A percentile compares a stretch with the other conserved stretches of the same genome.
Evolutionary conservation across 208 protist species (phyloP).

Genomic region (Leishmania turanica): DNA sequence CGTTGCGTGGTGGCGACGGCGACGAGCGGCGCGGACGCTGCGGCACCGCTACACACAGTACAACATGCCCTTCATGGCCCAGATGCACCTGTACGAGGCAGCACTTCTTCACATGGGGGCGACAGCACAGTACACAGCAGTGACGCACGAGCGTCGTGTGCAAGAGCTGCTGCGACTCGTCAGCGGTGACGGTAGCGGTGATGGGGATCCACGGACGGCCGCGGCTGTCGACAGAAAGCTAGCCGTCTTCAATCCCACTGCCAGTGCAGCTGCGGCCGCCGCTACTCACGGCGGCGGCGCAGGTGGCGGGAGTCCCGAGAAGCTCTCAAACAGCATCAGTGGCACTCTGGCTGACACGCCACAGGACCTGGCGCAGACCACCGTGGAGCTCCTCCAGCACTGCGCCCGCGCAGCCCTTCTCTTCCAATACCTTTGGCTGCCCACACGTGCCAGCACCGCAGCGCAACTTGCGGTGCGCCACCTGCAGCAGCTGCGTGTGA

Average conservation of each 20-base stretch:
- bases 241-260: neutral
- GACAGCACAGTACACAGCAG: conserved; percentile 3
- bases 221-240: conserved; percentile 4
- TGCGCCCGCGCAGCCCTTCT: conserved; percentile 24
- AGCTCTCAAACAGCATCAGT: neutral
- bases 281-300: neutral
- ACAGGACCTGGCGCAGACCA: conserved; percentile 2
- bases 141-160: conserved; percentile 5
- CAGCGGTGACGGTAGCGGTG: neutral
- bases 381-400: conserved; percentile 25
- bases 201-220: neutral
- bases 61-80: conserved; percentile 56
- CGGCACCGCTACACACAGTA: conserved; percentile 67
- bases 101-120: conserved; percentile 40
- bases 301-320: neutral
- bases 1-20: conserved; percentile 63
- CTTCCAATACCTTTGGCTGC: conserved; percentile 29
- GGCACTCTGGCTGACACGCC: neutral
- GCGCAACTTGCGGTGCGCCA: conserved; percentile 27
- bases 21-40: conserved; percentile 47
- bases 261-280: neutral
- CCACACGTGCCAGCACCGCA: conserved; percentile 8
- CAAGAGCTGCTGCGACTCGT: conserved; percentile 23
- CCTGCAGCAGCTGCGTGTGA: conserved; percentile 11
- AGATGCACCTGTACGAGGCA: conserved; percentile 60